Conservation (phyloP, 163 green algal genomes). For the Prototheca wickerhamii region DNA sequence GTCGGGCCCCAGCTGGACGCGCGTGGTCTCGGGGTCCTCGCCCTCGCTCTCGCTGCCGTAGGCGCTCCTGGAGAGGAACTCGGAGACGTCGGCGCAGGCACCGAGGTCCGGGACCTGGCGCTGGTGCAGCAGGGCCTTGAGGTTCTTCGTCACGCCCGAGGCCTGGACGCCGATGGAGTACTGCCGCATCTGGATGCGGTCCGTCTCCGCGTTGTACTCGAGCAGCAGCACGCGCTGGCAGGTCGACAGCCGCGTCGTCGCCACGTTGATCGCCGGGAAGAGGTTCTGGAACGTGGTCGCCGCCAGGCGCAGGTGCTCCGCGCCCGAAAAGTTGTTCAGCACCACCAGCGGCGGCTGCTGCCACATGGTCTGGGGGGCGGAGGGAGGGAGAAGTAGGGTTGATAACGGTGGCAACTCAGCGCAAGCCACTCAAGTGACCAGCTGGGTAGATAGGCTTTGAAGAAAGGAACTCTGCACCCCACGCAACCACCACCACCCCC, state of each 20-base stretch:
- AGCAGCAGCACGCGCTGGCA: conserved; percentile 81
- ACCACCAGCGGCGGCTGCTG: conserved; percentile 79
- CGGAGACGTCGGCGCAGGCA: conserved; percentile 67
- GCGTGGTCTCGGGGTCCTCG: conserved; percentile 70
- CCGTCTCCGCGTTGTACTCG: conserved; percentile 49
- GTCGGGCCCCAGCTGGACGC: conserved; percentile 58
- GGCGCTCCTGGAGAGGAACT: conserved; percentile 76
- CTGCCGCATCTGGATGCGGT: conserved; percentile 63
- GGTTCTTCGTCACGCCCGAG: conserved; percentile 64
- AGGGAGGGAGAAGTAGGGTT: neutral
- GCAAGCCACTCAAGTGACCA: neutral
- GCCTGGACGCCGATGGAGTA: conserved; percentile 65
- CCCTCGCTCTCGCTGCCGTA: conserved; percentile 86
- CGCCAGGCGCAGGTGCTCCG: conserved; percentile 71
- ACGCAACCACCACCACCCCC: neutral
- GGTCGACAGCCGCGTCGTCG: conserved; percentile 26
- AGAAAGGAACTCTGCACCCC: neutral
- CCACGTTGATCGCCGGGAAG: conserved; percentile 93
- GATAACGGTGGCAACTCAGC: neutral
- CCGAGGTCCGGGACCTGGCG: conserved; percentile 73
- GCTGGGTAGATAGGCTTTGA: neutral
- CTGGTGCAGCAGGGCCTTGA: conserved; percentile 58
- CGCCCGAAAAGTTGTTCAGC: conserved; percentile 79
- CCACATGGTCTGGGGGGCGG: conserved; percentile 21
- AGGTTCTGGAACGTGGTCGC: conserved; percentile 83